Percentiles rank a stretch among this genome's conserved stretches.
Evolutionary conservation across 306 rosid genomes (phyloP).

Genomic region (Quercus robur): DNA sequence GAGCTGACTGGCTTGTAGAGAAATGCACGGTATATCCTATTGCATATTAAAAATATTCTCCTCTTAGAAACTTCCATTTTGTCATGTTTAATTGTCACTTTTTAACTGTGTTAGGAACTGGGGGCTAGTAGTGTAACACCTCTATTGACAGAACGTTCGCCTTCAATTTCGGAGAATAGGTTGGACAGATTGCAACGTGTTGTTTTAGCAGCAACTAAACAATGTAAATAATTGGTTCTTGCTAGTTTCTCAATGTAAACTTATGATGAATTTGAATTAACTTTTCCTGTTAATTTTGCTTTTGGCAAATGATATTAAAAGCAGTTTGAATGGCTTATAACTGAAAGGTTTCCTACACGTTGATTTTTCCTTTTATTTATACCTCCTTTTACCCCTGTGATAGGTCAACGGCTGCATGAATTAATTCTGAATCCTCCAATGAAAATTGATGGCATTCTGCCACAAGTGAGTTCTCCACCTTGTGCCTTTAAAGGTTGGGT

Average conservation of each 20-base stretch:
- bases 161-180: slow-evolving; percentile 68
- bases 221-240: slow-evolving; percentile 43
- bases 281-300: background rate
- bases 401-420: slow-evolving; percentile 87
- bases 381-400: slow-evolving; percentile 12
- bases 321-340: background rate
- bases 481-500: background rate
- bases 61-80: slow-evolving; percentile 11
- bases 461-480: slow-evolving; percentile 53
- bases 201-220: slow-evolving; percentile 87
- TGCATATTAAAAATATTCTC: slow-evolving; percentile 11
- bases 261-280: background rate
- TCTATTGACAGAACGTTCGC: slow-evolving; percentile 81
- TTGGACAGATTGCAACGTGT: slow-evolving; percentile 80
- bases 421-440: slow-evolving; percentile 69
- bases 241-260: background rate
- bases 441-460: slow-evolving; percentile 45
- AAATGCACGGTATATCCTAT: slow-evolving; percentile 74
- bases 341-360: background rate
- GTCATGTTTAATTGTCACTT: slow-evolving; percentile 1
- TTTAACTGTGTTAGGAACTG: slow-evolving; percentile 60
- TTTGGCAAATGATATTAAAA: slow-evolving; percentile 6
- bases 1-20: slow-evolving; percentile 95
- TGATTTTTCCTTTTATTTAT: slow-evolving; percentile 6
- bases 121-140: slow-evolving; percentile 93